Percentiles rank a stretch among this genome's conserved stretches.
Evolutionary conservation across 2,329 filamentous ascomycete genomes (phyloP).

Genomic region (Tolypocladium tropicale): DNA sequence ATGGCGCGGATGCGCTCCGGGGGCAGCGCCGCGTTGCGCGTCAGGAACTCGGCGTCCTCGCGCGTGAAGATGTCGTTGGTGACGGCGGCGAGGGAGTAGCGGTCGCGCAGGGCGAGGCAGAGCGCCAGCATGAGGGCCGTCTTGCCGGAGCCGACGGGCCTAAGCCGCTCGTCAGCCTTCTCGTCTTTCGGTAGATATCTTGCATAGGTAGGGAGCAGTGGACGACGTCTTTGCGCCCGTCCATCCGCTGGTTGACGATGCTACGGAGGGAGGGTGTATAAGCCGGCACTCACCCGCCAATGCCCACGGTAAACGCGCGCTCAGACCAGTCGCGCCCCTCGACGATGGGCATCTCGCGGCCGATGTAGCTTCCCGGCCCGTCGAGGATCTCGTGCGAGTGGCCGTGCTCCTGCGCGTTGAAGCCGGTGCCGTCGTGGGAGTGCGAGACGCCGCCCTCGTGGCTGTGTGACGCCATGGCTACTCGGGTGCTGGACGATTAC

Average conservation of each 20-base stretch:
- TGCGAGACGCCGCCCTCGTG: conserved; percentile 41
- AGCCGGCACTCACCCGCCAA: conserved; percentile 64
- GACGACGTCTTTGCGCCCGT: no score
- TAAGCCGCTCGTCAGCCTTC: conserved; percentile 21
- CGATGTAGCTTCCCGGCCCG: conserved; percentile 81
- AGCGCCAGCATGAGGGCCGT: conserved; percentile 94
- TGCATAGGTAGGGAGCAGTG: neutral
- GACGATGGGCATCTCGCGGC: conserved; percentile 86
- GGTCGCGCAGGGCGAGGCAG: conserved; percentile 69
- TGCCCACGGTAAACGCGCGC: conserved; percentile 91
- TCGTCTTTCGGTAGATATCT: neutral
- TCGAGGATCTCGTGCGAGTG: conserved; percentile 94
- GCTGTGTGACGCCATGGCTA: neutral
- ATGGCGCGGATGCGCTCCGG: conserved; percentile 83
- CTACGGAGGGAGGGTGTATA: no score
- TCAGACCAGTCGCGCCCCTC: conserved; percentile 82
- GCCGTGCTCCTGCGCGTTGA: conserved; percentile 63
- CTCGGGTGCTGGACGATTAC: neutral
- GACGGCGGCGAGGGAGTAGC: conserved; percentile 83
- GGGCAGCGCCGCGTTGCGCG: conserved; percentile 72
- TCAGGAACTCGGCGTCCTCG: conserved; percentile 97
- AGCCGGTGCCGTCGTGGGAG: conserved; percentile 46
- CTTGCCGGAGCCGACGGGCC: conserved; percentile 93
- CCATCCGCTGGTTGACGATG: no score
- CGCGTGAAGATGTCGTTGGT: conserved; percentile 99